Base-by-base conservation (phyloP, 345 rosid species). In the Sapria himalayana region DNA sequence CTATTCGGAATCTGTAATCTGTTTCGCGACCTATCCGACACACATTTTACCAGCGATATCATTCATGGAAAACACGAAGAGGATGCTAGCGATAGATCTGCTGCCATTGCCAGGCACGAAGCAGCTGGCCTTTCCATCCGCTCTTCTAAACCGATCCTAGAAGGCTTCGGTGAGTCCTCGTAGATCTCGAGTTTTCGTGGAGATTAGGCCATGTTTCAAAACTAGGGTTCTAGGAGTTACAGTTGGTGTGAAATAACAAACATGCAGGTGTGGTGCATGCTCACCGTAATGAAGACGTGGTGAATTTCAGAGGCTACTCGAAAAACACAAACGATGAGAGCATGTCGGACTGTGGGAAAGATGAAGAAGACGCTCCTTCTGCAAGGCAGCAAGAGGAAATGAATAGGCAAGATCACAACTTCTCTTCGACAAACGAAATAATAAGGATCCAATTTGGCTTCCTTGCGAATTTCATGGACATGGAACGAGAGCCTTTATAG, bases 1-100 rank as follows among this genome's bases (percentile, higher is more conserved):
- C 76, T 89, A 25, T 89, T 89, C 15, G 98, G 98, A 41, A 76
- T 89, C 42, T 74, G 85, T 51, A 89, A 89, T 61, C 64, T 89
- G 41, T 89, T 89, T 39, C 82, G 78, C 3, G 84, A 89, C 64
- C 74, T 89, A 43, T 89, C 94, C 15, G 84, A 79, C 52, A 74
- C 78, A 45, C 82, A 74, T 50, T 82, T 89, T 58, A 79, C 93
- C 23, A 79, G 94, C 41, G 81, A 78, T 53, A 69, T 89, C 44
- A 63, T 89, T 9, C 76, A 56, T 37, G 76, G 42, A 33, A 54
- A 51, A 29, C 66, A 51, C 41, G 64, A 64, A 38, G 45, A 55
- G 38, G 43, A 55, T 3, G 50, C 15, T 15, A 43, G 23, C 41
- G 18, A 7, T 33, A n/a, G n/a, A n/a, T n/a, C n/a, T n/a, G n/a